Evolutionary conservation across 306 rosid genomes (phyloP), one percentile per base, ranked within the genome.

Genomic region (Vachellia collinsii): DNA sequence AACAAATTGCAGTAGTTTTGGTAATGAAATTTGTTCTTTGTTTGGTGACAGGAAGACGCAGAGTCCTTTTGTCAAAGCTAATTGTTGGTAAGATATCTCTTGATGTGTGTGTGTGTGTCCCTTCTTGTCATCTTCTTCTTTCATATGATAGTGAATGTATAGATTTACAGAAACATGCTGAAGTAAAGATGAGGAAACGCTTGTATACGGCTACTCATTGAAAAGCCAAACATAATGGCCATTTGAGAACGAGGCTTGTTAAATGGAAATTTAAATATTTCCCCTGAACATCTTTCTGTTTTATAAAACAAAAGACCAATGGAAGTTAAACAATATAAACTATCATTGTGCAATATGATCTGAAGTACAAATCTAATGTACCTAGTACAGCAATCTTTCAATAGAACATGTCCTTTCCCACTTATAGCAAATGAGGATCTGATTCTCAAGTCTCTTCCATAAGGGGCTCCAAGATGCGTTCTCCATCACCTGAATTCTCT

Each of bases 31-130:
- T 67, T 53, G 11, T 80, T 68, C 16, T 73, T 66, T 77, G 70
- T 77, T 85, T 6, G 23, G 8, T 62, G 53, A 23, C 85, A 77
- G 88, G 83, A 36, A 76, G 47, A 50, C 75, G 75, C 75, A 78
- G 65, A n/a, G 23, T 11, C 42, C 54, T 70, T 58, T 85, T 81
- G 41, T 61, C 83, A 73, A 81, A 34, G 36, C 79, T 34, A 34
- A 48, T 5, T 56, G 77, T 73, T 7, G 88, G 88, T 85, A 81
- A 17, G 66, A n/a, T 58, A 13, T 67, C 63, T 36, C 74, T 34
- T 44, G 9, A 23, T 23, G 8, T 51, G 22, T 17, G 20, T 51
- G 8, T 51, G 7, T 51, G 4, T 11, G 46, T 22, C 64, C 64
- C n/a, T 77, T 38, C 37, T 51, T 43, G 20, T 43, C 75, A 37